phyloP scores from a whole-genome alignment of 345 rosid genomes.

The Dipteronia sinensis region DNA sequence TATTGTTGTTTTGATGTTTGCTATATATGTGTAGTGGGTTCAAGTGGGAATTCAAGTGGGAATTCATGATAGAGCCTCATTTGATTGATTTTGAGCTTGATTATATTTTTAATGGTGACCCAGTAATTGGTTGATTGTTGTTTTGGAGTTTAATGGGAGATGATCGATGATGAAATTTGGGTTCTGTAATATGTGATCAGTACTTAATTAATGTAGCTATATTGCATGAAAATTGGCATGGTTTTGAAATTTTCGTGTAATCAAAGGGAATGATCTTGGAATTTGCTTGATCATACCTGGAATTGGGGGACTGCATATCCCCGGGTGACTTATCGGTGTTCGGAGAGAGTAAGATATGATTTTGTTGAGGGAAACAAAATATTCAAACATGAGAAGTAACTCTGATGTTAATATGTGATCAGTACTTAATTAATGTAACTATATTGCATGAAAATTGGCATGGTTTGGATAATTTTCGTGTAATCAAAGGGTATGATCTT shows the following conservation, averaged over 20 bases:
- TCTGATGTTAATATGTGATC: background rate
- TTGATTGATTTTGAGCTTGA: background rate
- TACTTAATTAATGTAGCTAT: too few relatives aligned
- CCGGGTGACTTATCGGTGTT: too few relatives aligned
- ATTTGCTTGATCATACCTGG: too few relatives aligned
- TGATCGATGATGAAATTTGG: slow-evolving; percentile 1
- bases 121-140: background rate
- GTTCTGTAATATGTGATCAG: background rate
- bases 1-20: background rate
- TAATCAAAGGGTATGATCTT: background rate
- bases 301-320: too few relatives aligned
- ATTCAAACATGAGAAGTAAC: too few relatives aligned
- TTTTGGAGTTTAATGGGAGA: background rate
- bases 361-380: too few relatives aligned
- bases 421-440: background rate
- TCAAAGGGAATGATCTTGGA: too few relatives aligned
- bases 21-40: background rate
- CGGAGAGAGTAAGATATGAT: too few relatives aligned
- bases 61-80: background rate
- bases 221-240: too few relatives aligned
- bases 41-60: background rate
- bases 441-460: background rate
- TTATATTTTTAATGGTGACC: background rate
- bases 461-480: background rate
- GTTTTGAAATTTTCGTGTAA: too few relatives aligned